These are phyloP conservation scores for Penicillium chermesinum DNA, from an alignment of 495 filamentous ascomycete species.

Conservation along the genomic window DNA sequence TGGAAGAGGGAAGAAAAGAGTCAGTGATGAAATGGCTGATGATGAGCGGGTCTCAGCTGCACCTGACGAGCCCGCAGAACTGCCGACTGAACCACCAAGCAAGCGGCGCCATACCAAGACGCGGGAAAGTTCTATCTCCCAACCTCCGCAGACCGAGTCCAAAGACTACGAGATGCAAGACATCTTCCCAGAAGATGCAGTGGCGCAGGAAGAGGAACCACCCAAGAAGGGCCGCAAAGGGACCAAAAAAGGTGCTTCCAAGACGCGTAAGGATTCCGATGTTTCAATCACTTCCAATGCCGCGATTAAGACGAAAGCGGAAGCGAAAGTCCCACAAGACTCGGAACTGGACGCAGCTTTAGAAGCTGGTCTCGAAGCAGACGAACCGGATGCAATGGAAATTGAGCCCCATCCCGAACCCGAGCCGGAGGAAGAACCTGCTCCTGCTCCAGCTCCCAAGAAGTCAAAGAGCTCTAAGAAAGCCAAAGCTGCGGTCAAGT, in stretches of 20 bases:
- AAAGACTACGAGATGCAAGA: constrained; percentile 22
- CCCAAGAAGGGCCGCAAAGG: constrained; percentile 35
- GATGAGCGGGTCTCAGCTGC: constrained; percentile 27
- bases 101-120: constrained; percentile 62
- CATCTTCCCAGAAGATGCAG: constrained; percentile 18
- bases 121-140: constrained; percentile 39
- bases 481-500: constrained; percentile 23
- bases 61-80: constrained; percentile 13
- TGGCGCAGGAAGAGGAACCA: constrained; percentile 19
- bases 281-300: constrained; percentile 43
- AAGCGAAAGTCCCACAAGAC: constrained; percentile 45
- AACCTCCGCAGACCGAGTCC: constrained; percentile 13
- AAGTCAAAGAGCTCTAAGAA: constrained; percentile 31
- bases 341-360: constrained; percentile 66
- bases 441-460: constrained; percentile 22
- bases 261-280: constrained; percentile 49
- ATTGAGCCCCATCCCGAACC: constrained; percentile 23
- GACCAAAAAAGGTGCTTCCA: constrained; percentile 43
- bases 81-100: constrained; percentile 46
- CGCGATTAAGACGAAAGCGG: no score
- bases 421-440: constrained; percentile 3
- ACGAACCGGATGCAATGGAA: constrained; percentile 11
- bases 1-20: constrained; percentile 58
- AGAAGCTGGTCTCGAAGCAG: constrained; percentile 55
- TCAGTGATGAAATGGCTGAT: constrained; percentile 56